phyloP scores from a whole-genome alignment of 2,329 filamentous ascomycete species.

The Dendrostoma leiphaemia region DNA sequence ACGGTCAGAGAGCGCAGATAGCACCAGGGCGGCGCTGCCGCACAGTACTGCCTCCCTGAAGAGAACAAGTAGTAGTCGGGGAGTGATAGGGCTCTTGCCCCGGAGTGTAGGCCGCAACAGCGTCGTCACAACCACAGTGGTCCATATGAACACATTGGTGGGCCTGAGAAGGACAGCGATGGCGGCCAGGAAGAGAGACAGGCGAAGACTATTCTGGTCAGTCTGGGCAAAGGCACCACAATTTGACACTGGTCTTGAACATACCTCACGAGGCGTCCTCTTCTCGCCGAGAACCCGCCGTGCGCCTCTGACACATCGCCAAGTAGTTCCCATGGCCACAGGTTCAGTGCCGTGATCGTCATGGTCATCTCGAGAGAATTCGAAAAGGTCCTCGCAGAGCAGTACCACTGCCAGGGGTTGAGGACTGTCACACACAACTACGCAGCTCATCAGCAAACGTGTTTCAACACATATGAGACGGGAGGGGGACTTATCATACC shows the following conservation, averaged over 20 bases:
- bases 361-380: slow-evolving; percentile 92
- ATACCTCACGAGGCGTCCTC: slow-evolving; percentile 21
- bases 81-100: slow-evolving; percentile 38
- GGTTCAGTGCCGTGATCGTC: slow-evolving; percentile 73
- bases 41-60: slow-evolving; percentile 64
- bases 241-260: not conserved
- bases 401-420: slow-evolving; percentile 97
- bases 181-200: slow-evolving; percentile 73
- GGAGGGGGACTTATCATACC: slow-evolving; percentile 44
- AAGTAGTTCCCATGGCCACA: slow-evolving; percentile 83
- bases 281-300: slow-evolving; percentile 8
- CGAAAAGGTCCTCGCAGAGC: slow-evolving; percentile 87
- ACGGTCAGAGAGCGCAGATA: slow-evolving; percentile 69
- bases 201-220: slow-evolving; percentile 44
- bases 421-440: slow-evolving; percentile 69
- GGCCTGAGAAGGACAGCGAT: slow-evolving; percentile 82
- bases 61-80: slow-evolving; percentile 49
- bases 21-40: slow-evolving; percentile 55
- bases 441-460: slow-evolving; percentile 3
- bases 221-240: not conserved
- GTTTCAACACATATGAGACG: not conserved
- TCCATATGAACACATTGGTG: slow-evolving; percentile 87
- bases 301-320: slow-evolving; percentile 33
- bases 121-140: slow-evolving; percentile 52
- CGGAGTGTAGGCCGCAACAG: slow-evolving; percentile 41